A percentile compares a stretch with the other conserved stretches of the same genome.
Evolutionary conservation across 352 stramenopile species (phyloP).

Genomic region (Phytophthora pini): DNA sequence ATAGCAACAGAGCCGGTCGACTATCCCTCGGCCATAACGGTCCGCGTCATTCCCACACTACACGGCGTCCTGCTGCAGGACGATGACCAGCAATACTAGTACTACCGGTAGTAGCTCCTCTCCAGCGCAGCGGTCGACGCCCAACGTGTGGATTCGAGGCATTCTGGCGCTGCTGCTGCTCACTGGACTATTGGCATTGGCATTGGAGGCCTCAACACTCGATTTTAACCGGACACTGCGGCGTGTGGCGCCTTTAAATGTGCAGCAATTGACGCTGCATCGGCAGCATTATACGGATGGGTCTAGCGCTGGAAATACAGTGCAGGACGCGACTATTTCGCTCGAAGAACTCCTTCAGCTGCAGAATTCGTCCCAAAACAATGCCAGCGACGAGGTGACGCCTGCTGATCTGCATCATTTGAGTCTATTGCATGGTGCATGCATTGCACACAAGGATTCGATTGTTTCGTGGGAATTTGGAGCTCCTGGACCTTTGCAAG

Average conservation of each 20-base stretch:
- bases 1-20: constrained; percentile 23
- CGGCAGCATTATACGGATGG: not conserved
- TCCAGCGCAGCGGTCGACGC: not conserved
- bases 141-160: constrained; percentile 33
- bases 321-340: constrained; percentile 16
- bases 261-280: constrained; percentile 25
- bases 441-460: constrained; percentile 47
- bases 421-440: constrained; percentile 57
- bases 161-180: constrained; percentile 38
- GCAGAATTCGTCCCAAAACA: constrained; percentile 12
- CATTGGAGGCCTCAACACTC: constrained; percentile 39
- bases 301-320: not conserved
- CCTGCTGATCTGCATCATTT: constrained; percentile 50
- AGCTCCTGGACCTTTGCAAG: constrained; percentile 19
- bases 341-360: constrained; percentile 21
- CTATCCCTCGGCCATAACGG: constrained; percentile 12
- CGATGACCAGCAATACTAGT: not conserved
- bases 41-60: constrained; percentile 4
- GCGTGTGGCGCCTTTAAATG: constrained; percentile 23
- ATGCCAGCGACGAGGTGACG: constrained; percentile 31
- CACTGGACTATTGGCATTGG: constrained; percentile 37
- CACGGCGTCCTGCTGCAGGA: constrained; percentile 1
- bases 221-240: constrained; percentile 39
- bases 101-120: not conserved
- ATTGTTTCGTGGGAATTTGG: constrained; percentile 61